Conservation (phyloP, 169 alveolate genomes). For the Eimeria maxima region DNA sequence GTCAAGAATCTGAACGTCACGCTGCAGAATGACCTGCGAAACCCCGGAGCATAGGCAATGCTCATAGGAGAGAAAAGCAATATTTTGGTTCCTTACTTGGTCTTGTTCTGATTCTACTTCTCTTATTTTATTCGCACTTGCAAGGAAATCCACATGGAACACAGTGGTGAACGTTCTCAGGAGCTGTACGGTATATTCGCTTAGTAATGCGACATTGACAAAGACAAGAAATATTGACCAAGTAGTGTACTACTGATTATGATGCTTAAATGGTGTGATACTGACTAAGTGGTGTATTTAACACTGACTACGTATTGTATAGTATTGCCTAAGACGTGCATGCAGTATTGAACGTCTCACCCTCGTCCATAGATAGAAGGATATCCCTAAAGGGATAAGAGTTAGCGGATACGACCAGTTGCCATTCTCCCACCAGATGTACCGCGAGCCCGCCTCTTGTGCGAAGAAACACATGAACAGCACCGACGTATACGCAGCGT, state of each 20-base stretch:
- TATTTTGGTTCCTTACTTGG: neutral
- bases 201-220: neutral
- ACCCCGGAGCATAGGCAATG: neutral
- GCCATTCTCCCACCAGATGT: conserved; percentile 53
- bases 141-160: conserved; percentile 49
- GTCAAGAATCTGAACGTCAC: conserved; percentile 55
- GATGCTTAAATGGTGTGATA: too few species aligned
- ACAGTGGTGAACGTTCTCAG: conserved; percentile 20
- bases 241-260: neutral
- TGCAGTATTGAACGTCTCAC: neutral
- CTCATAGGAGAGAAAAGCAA: neutral
- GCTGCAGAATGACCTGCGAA: conserved; percentile 58
- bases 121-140: conserved; percentile 17
- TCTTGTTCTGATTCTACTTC: conserved; percentile 76
- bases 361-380: conserved; percentile 56
- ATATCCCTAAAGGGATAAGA: conserved; percentile 37
- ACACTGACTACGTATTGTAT: too few species aligned
- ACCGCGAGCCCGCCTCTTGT: conserved; percentile 23
- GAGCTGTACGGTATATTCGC: neutral
- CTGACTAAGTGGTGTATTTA: too few species aligned
- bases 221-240: neutral
- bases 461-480: conserved; percentile 14
- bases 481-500: conserved; percentile 78
- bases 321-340: too few species aligned
- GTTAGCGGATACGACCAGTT: conserved; percentile 76